Base-by-base conservation (phyloP, 352 stramenopile species). In the Phytophthora constricta region DNA sequence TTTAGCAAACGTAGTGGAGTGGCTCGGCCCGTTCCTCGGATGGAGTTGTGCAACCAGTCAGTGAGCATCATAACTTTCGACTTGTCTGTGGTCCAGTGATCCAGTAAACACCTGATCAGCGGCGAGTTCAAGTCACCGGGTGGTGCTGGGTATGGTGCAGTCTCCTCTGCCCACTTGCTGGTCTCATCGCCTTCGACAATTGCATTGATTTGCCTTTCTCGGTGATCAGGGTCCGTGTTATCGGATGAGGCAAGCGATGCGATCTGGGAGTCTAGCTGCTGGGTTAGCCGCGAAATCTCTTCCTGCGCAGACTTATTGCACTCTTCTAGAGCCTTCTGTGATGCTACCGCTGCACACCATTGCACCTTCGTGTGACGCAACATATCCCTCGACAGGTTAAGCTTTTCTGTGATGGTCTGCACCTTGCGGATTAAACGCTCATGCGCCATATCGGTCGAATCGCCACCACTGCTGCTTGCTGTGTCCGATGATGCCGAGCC, bases 41-140 rank as follows among this genome's bases (percentile, higher is more conserved):
- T 82, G 19, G 77, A 77, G 60, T 84, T 71, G 71, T 91, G 83
- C 43, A 91, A 50, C 80, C 80, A 91, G 57, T 87, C 81, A 1
- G 80, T 82, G 27, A 91, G 64, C 33, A 43, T 60, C 71, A 83
- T 85, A 47, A 80, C 62, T 61, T 89, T 82, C 10, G 66, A 72
- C 53, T 87, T 90, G 66, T 91, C 83, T 13, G 75, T 84, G 42
- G 68, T 90, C 83, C 83, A 91, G 62, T 91, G 73, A 47, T 87
- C 67, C 58, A 91, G 58, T 33, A 91, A 64, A 59, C 79, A 83
- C 50, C 74, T 75, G 56, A 91, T 91, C 4, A 90, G 50, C 37
- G 83, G 83, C 27, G 83, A 91, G 50, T 89, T 87, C 23, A 91
- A 34, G 49, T 91, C 83, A 2, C 80, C 82, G 3, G 83, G 83